Conservation (phyloP, 176 grass and related monocot species). For the Oryza meyeriana region DNA sequence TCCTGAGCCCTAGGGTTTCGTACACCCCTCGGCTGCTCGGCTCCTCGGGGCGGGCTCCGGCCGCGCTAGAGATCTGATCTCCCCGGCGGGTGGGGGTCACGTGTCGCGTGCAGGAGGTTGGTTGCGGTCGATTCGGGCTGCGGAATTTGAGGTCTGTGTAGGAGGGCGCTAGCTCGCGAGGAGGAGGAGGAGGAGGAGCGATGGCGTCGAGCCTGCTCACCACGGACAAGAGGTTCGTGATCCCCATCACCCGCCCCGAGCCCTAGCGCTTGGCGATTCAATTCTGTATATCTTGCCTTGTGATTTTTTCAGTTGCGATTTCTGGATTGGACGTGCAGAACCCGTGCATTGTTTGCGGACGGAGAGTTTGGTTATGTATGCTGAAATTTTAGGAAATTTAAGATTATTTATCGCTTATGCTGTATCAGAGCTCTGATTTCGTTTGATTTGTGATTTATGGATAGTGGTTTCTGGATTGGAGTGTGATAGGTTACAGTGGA, state of each 20-base stretch:
- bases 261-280: not conserved
- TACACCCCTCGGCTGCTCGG: not conserved
- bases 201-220: conserved; percentile 51
- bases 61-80: conserved; percentile 32
- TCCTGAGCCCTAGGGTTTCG: conserved; percentile 41
- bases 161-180: not conserved
- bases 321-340: not conserved
- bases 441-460: not conserved
- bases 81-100: not conserved
- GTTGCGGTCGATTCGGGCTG: conserved; percentile 14
- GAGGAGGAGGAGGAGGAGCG: conserved; percentile 12
- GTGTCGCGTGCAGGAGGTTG: not conserved
- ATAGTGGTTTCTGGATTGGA: conserved; percentile 2
- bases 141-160: conserved; percentile 4
- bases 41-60: not conserved
- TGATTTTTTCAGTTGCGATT: not conserved
- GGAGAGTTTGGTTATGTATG: not conserved
- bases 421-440: not conserved
- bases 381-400: not conserved
- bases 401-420: not conserved
- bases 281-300: not conserved
- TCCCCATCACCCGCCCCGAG: not conserved
- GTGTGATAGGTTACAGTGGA: not conserved
- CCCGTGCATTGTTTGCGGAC: conserved; percentile 14
- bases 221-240: conserved; percentile 49